Percentiles rank a stretch among this genome's conserved stretches.
Conservation (phyloP, 1,139 yeast species). For the Blastobotrys illinoisensis region DNA sequence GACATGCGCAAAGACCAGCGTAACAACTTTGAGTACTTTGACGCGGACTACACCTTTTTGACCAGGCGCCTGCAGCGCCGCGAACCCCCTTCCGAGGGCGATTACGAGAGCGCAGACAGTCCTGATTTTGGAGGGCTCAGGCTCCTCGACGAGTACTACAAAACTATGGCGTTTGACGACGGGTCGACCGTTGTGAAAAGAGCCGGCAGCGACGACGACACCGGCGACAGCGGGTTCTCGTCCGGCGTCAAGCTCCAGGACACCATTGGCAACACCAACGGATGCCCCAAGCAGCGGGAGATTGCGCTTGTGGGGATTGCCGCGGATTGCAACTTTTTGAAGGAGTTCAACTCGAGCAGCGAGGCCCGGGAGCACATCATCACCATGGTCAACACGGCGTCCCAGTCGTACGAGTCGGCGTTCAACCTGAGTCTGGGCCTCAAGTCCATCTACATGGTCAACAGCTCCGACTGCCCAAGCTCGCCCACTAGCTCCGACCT, state of each 20-base stretch:
- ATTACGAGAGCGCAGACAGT: too few relatives aligned
- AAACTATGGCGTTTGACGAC: not conserved
- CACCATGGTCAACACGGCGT: conserved; percentile 34
- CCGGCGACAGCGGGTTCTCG: conserved; percentile 29
- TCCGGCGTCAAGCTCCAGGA: conserved; percentile 28
- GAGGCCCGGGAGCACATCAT: conserved; percentile 32
- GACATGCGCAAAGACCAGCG: conserved; percentile 21
- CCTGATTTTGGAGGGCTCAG: conserved; percentile 11
- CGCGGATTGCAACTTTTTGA: conserved; percentile 35
- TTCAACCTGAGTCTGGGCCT: conserved; percentile 37
- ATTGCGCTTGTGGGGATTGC: conserved; percentile 36
- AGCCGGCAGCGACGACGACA: conserved; percentile 20
- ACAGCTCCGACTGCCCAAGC: conserved; percentile 27
- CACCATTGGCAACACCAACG: conserved; percentile 32
- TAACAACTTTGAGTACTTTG: not conserved
- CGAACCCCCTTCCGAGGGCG: not conserved
- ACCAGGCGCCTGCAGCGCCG: not conserved
- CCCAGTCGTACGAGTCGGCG: conserved; percentile 32
- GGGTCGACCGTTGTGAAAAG: conserved; percentile 8
- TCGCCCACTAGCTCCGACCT: conserved; percentile 15
- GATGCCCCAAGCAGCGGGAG: conserved; percentile 33
- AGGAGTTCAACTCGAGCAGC: conserved; percentile 27
- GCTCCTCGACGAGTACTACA: conserved; percentile 5
- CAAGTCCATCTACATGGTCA: conserved; percentile 23
- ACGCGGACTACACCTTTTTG: conserved; percentile 10